A percentile compares a stretch with the other conserved stretches of the same genome.
phyloP scores from a whole-genome alignment of 2,329 filamentous ascomycete genomes.

The Cercospora canescens region DNA sequence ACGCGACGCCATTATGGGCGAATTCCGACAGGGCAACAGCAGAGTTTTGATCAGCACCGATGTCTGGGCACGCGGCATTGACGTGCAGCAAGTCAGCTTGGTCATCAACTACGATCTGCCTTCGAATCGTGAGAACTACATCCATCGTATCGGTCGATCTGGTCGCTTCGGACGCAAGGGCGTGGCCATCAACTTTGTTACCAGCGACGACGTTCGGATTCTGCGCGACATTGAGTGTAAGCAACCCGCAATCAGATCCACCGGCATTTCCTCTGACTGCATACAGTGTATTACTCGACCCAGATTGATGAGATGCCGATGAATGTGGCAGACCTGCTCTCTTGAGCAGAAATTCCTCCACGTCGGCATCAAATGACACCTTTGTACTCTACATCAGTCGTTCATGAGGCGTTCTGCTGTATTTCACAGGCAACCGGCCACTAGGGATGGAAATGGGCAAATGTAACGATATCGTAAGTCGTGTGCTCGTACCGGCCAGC shows the following conservation, averaged over 20 bases:
- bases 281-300: slow-evolving; percentile 83
- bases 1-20: slow-evolving; percentile 98
- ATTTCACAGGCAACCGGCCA: slow-evolving; percentile 31
- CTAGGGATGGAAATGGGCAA: slow-evolving; percentile 37
- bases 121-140: slow-evolving; percentile 99
- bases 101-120: slow-evolving; percentile 99
- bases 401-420: slow-evolving; percentile 2
- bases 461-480: slow-evolving; percentile 31
- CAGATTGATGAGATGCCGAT: slow-evolving; percentile 99
- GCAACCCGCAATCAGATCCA: slow-evolving; percentile 30
- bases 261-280: slow-evolving; percentile 24
- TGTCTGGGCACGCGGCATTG: slow-evolving; percentile 97
- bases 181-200: slow-evolving; percentile 99
- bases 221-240: slow-evolving; percentile 91
- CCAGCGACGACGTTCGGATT: slow-evolving; percentile 95
- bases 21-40: slow-evolving; percentile 95
- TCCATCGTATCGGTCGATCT: slow-evolving; percentile 94
- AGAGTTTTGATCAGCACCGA: slow-evolving; percentile 96
- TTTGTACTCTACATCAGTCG: not conserved
- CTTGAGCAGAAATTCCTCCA: slow-evolving; percentile 19
- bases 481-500: not conserved
- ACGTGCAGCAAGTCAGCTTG: slow-evolving; percentile 95
- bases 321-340: slow-evolving; percentile 60
- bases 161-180: slow-evolving; percentile 96
- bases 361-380: not conserved